Base-by-base conservation (phyloP, 1,284 basidiomycete species). In the Moniliella sp. region DNA sequence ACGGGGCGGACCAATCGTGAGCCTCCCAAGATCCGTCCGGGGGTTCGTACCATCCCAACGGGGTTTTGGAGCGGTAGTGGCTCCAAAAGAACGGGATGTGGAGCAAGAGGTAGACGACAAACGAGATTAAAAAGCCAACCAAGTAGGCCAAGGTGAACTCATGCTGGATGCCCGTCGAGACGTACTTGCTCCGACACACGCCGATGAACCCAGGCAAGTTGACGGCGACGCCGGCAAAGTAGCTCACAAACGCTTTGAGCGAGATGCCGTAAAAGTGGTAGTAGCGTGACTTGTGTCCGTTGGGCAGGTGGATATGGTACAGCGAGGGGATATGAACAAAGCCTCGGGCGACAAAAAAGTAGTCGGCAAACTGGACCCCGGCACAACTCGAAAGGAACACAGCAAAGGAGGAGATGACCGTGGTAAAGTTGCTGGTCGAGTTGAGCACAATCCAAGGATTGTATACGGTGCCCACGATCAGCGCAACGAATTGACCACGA, bases 371-470 rank as follows among this genome's bases (percentile, higher is more conserved):
- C 58, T 64, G 62, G 18, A 61, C 41, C 4, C 62, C 62, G 4
- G 54, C 49, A 34, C 64, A 55, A 13, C 52, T 33, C 2, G 47
- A 52, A 4, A 65, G 52, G 46, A 64, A 62, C 17, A 62, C 55
- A 9, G 55, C 58, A 38, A 61, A 83, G 1, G 77, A 75, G 9
- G 76, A 76, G 11, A 84, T 71, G 61, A 84, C 84, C 18, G 74
- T 75, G 11, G 76, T 73, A 63, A 84, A 83, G 39, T 66, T 70
- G 51, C 74, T 78, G 54, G 73, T 75, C 41, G 67, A 71, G 56
- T 74, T 74, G 45, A 80, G 68, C 16, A 83, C 64, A 48, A 78
- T 73, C 79, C 80, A 84, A 1, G 78, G 78, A 43, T 50, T 50
- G 65, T 79, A 77, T 57, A 66, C 69, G 25, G 81, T 57, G 5